These are phyloP conservation scores for Dimargaris cristalligena DNA, from an alignment of 192 early-diverging fungal species.

Conservation along the genomic window DNA sequence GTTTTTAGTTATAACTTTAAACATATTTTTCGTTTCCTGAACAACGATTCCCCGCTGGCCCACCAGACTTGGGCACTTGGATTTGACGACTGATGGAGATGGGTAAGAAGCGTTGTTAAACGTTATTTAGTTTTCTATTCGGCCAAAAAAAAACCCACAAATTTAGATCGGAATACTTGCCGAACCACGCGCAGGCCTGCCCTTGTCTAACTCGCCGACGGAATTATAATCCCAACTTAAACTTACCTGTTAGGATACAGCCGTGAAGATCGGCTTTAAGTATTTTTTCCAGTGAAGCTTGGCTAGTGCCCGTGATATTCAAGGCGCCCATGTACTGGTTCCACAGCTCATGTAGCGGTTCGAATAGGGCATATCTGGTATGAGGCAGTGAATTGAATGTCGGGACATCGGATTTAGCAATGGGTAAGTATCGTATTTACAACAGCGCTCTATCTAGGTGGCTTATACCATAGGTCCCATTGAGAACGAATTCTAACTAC, in stretches of 20 bases:
- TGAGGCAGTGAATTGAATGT: no score
- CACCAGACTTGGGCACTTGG: constrained; percentile 62
- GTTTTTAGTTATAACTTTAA: constrained; percentile 54
- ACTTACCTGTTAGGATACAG: constrained; percentile 45
- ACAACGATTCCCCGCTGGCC: constrained; percentile 65
- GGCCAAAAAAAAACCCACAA: no score
- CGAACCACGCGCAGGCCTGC: not conserved
- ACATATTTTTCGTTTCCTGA: constrained; percentile 78
- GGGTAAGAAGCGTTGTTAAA: not conserved
- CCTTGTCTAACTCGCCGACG: not conserved
- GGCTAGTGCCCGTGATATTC: constrained; percentile 19
- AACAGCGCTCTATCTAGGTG: not conserved
- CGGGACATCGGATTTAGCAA: not conserved
- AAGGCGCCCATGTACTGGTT: constrained; percentile 52
- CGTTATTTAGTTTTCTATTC: not conserved
- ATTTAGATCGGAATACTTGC: not conserved
- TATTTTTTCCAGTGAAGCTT: constrained; percentile 29
- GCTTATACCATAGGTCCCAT: not conserved
- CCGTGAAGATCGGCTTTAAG: constrained; percentile 81
- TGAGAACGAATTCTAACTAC: not conserved
- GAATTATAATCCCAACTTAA: not conserved
- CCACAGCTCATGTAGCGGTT: constrained; percentile 65
- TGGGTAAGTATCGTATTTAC: not conserved
- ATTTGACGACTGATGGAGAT: constrained; percentile 33
- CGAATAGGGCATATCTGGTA: constrained; percentile 39